These are phyloP conservation scores for Citrus australasica DNA, from an alignment of 345 rosid genomes.

Conservation along the genomic window DNA sequence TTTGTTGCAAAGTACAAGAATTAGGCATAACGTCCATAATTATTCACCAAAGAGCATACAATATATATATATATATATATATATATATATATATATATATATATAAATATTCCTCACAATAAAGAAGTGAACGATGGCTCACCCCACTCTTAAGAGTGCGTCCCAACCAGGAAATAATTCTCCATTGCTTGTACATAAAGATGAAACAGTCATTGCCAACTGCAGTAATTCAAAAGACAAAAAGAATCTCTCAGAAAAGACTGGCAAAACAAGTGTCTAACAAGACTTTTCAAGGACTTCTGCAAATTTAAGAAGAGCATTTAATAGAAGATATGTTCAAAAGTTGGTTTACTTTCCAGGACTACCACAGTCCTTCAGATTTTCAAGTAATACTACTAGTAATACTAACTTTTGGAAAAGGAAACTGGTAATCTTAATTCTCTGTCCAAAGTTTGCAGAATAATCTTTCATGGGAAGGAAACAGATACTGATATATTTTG, in stretches of 20 bases:
- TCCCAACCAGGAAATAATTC: slow-evolving; percentile 97
- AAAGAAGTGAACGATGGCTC: slow-evolving; percentile 20
- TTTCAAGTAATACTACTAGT: not conserved
- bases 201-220: slow-evolving; percentile 65
- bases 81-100: no score
- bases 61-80: no score
- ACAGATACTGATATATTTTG: not conserved
- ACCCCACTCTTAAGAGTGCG: slow-evolving; percentile 68
- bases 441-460: not conserved
- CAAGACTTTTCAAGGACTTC: not conserved
- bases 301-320: not conserved
- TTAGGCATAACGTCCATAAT: not conserved
- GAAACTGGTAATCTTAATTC: not conserved
- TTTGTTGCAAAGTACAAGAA: not conserved
- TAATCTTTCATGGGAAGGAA: not conserved
- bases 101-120: not conserved
- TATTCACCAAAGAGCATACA: not conserved
- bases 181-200: slow-evolving; percentile 69
- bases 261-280: not conserved
- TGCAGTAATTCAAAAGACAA: slow-evolving; percentile 19
- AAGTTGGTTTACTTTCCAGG: not conserved
- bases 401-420: not conserved
- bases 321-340: not conserved
- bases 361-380: not conserved
- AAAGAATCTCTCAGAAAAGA: slow-evolving; percentile 8